These are phyloP conservation scores for Corchorus capsularis DNA, from an alignment of 345 rosid species.

Conservation along the genomic window DNA sequence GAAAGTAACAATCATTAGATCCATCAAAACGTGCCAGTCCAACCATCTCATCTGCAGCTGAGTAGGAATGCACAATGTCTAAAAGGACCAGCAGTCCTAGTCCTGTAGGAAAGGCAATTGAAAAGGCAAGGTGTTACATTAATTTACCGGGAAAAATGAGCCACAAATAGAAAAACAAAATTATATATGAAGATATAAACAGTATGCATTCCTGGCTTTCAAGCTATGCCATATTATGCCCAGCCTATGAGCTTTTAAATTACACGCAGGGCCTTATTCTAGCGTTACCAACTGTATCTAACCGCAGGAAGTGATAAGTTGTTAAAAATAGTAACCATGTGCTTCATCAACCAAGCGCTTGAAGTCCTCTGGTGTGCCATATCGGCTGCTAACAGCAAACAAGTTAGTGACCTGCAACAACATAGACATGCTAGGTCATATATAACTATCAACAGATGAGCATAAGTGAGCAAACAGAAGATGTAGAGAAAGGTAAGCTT, in stretches of 20 bases:
- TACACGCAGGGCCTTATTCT: not conserved
- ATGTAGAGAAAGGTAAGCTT: not conserved
- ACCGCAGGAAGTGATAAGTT: not conserved
- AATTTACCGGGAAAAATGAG: conserved; percentile 5
- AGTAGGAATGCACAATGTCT: conserved; percentile 93
- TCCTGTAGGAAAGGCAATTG: conserved; percentile 45
- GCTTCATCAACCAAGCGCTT: conserved; percentile 93
- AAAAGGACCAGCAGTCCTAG: conserved; percentile 80
- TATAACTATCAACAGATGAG: not conserved
- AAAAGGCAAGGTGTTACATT: not conserved
- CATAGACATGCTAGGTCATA: conserved; percentile 23
- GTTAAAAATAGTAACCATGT: conserved; percentile 59
- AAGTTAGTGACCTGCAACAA: conserved; percentile 80
- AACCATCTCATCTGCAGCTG: conserved; percentile 97
- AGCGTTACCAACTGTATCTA: not conserved
- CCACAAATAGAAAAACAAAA: not conserved
- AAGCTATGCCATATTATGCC: not conserved
- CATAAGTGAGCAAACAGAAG: not conserved
- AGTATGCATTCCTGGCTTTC: not conserved
- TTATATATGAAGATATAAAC: not conserved
- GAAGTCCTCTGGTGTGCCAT: conserved; percentile 96
- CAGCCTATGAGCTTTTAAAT: not conserved
- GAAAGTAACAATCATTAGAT: conserved; percentile 96
- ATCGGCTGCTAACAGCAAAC: conserved; percentile 90
- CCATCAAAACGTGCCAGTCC: conserved; percentile 93